Base-by-base conservation (phyloP, 1,139 yeast species). In the Suhomyces bribrorum region DNA sequence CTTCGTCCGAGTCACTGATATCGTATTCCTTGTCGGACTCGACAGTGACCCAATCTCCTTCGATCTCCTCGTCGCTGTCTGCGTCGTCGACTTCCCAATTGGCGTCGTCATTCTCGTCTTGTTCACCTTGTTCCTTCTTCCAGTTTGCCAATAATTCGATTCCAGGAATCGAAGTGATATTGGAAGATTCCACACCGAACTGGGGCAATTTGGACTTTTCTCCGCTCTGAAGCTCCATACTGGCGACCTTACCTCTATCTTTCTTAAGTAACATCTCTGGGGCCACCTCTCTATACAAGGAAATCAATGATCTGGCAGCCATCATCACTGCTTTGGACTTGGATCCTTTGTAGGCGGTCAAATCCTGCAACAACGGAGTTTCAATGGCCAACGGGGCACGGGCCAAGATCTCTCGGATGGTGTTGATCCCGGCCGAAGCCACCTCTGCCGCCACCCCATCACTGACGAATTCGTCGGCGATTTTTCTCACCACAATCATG, bases 381-480 rank as follows among this genome's bases (percentile, higher is more conserved):
- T 89, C 97, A 51, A 92, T 88, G 26, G 97, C 95, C 47, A 92
- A 73, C 13, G 98, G 97, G 7, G 95, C 94, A 69, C 98, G 83
- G 2, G 96, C 66, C 46, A 92, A 75, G 44, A 92, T 87, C 64
- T 92, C 98, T 50, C 97, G 75, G 45, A 92, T 90, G 5, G 97
- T 87, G 62, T 92, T 92, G 47, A 92, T 73, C 54, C 99, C 99
- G 3, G 97, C 97, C 35, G 97, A 89, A 9, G 97, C 97, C 40
- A 90, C 98, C 64, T 92, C 97, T 16, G 96, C 83, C 8, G 97
- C 89, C 27, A 92, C 98, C 71, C 98, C 98, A 58, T 92, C 97
- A 52, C 96, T 86, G 32, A 92, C 97, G 56, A 92, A 92, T 64
- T 94, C 98, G 64, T 92, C 95, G 2, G 98, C 97, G 52, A 92